These are phyloP conservation scores for Anisodus tanguticus DNA, from an alignment of 257 asterid species.

Conservation along the genomic window DNA sequence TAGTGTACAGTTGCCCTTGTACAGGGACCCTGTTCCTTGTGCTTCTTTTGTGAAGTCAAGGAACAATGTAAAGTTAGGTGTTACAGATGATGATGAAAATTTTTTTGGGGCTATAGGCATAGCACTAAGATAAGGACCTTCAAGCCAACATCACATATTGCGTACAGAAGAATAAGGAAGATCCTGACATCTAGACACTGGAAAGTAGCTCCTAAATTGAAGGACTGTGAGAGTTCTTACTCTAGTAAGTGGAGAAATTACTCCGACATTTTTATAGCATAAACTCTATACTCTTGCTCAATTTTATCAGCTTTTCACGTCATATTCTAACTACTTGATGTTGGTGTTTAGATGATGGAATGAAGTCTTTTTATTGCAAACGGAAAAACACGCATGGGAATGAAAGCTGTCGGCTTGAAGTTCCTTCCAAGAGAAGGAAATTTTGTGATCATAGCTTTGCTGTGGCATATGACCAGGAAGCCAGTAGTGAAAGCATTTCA, in stretches of 20 bases:
- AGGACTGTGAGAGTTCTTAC: constrained; percentile 58
- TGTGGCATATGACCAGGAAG: constrained; percentile 59
- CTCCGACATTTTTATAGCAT: constrained; percentile 12
- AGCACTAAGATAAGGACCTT: constrained; percentile 73
- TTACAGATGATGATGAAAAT: constrained; percentile 95
- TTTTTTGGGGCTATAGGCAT: constrained; percentile 64
- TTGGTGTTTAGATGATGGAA: constrained; percentile 57
- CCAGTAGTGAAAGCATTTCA: constrained; percentile 67
- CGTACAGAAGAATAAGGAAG: constrained; percentile 72
- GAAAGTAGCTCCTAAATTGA: constrained; percentile 70
- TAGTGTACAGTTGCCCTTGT: constrained; percentile 90
- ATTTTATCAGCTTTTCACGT: neutral
- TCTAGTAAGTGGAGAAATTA: constrained; percentile 52
- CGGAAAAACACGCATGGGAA: constrained; percentile 56
- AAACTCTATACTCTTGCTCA: neutral
- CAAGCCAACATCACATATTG: constrained; percentile 59
- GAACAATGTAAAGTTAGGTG: constrained; percentile 82
- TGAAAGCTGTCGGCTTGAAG: constrained; percentile 52
- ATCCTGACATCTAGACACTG: constrained; percentile 72
- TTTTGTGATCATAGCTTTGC: constrained; percentile 51
- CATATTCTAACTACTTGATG: neutral
- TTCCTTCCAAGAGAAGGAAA: constrained; percentile 69
- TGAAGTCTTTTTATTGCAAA: constrained; percentile 59
- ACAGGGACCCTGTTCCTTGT: constrained; percentile 56
- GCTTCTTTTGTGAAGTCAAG: constrained; percentile 64